These are phyloP conservation scores for Pueraria montana DNA, from an alignment of 306 rosid genomes.

Conservation along the genomic window DNA sequence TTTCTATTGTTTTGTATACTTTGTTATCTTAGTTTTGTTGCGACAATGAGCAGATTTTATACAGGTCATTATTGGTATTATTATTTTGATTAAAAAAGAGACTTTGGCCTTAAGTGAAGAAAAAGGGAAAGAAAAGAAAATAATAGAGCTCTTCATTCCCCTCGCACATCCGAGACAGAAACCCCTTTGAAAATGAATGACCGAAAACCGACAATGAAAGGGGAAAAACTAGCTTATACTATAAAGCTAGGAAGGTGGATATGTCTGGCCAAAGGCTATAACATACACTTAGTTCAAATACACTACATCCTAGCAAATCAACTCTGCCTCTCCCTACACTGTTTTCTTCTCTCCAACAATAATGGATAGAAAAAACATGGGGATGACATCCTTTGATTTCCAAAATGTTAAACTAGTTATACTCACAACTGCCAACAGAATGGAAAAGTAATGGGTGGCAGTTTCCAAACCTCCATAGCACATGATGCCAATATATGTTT, in stretches of 20 bases:
- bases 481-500: neutral
- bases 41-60: neutral
- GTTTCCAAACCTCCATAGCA: neutral
- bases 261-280: slow-evolving; percentile 6
- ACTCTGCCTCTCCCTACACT: neutral
- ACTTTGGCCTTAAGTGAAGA: neutral
- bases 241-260: slow-evolving; percentile 5
- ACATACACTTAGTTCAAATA: neutral
- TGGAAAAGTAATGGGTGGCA: neutral
- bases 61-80: neutral
- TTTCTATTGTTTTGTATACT: slow-evolving; percentile 24
- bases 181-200: neutral
- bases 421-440: neutral
- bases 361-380: neutral
- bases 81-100: neutral
- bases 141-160: neutral
- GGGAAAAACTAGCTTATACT: neutral
- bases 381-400: neutral
- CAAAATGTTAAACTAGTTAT: neutral
- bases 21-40: slow-evolving; percentile 9
- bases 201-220: neutral
- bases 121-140: slow-evolving; percentile 4
- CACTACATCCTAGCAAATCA: neutral
- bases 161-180: neutral
- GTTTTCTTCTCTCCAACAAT: neutral